Base-by-base conservation (phyloP, 1,284 basidiomycete species). In the Papiliotrema terrestris region DNA sequence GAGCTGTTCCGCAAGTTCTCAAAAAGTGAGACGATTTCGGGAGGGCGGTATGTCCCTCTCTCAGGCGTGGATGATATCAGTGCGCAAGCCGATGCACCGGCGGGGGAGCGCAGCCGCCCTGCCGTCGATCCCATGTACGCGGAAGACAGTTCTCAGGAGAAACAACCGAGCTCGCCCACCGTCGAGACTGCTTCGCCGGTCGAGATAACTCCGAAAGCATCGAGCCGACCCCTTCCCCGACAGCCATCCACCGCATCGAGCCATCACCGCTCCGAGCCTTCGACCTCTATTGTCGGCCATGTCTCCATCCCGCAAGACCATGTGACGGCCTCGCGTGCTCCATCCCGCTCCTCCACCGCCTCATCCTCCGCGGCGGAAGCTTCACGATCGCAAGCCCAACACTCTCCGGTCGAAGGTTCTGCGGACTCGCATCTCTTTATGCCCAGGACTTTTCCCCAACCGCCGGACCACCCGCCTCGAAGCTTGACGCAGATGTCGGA, bases 1-100 rank as follows among this genome's bases (percentile, higher is more conserved):
- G 68, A 68, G 13, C 50, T 70, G 45, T 38, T 62, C 2, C 47
- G 63, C 13, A 56, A 57, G n/a, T 51, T 67, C 3, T 65, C 67
- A 11, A 52, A 53, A 35, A 26, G 19, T 17, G 59, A 62, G 17
- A 62, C 62, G 8, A 49, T 65, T 25, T 56, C 55, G 17, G 58
- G 56, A n/a, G 62, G 63, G 11, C 53, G 46, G 45, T 70, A 70
- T 41, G 42, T 58, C 2, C 59, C 64, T n/a, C 50, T 70, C 8
- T 57, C 61, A 8, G 68, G 59, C 1, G 29, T 11, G 6, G 56
- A 59, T 22, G 64, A 66, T 36, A 58, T 63, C 22, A 49, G 55
- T 13, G 47, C 22, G 37, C 36, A 25, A 41, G 51, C 20, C 37
- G 46, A 45, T 46, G 51, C 2, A 43, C 17, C 39, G 39, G 39